phyloP scores from a whole-genome alignment of 2,329 filamentous ascomycete species.

The Penicillium sp. region DNA sequence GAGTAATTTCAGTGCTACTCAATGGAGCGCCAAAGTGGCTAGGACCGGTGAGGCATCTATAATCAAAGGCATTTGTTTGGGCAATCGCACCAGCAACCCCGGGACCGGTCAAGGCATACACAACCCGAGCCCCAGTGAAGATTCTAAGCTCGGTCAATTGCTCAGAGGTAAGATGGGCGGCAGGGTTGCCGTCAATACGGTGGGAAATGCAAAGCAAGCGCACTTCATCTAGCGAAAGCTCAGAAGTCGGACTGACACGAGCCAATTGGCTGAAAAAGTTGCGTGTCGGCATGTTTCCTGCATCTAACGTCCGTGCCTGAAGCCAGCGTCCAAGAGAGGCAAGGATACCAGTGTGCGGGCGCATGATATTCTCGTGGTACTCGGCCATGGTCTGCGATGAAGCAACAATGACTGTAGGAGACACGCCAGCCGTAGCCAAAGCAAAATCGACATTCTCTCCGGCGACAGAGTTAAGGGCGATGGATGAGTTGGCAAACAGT shows the following conservation, averaged over 20 bases:
- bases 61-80: conserved; percentile 86
- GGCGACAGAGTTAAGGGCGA: conserved; percentile 87
- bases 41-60: conserved; percentile 56
- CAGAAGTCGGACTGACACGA: conserved; percentile 40
- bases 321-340: conserved; percentile 69
- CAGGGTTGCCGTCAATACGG: conserved; percentile 60
- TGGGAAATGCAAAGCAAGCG: conserved; percentile 80
- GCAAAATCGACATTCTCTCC: conserved; percentile 69
- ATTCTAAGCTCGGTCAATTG: conserved; percentile 78
- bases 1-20: conserved; percentile 73
- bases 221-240: conserved; percentile 62
- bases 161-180: conserved; percentile 64
- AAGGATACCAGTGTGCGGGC: conserved; percentile 61
- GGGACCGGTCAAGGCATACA: conserved; percentile 80
- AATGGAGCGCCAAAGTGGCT: conserved; percentile 80
- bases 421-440: conserved; percentile 69
- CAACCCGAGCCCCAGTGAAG: conserved; percentile 73
- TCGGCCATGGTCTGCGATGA: conserved; percentile 71
- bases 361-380: conserved; percentile 63
- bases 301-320: conserved; percentile 67
- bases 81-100: conserved; percentile 85
- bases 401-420: conserved; percentile 79
- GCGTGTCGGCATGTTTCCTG: conserved; percentile 71
- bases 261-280: conserved; percentile 56
- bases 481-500: conserved; percentile 77